Conservation (phyloP, 2,329 filamentous ascomycete species). For the Colletotrichum sp. region DNA sequence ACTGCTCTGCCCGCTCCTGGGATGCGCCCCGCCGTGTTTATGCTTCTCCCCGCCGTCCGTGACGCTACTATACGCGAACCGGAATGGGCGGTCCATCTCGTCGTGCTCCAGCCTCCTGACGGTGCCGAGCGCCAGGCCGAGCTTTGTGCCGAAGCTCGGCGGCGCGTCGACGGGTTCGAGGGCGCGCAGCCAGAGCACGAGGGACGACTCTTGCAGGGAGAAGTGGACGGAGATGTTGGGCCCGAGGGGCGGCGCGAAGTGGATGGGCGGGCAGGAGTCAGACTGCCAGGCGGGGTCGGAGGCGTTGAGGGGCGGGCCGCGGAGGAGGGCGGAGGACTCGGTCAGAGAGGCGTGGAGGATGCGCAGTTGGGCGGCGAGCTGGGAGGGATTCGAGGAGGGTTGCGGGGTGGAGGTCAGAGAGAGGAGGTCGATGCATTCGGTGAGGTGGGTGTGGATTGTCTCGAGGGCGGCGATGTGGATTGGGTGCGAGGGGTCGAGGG, state of each 20-base stretch:
- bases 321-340: slow-evolving; percentile 57
- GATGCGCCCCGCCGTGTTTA: slow-evolving; percentile 9
- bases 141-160: slow-evolving; percentile 68
- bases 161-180: slow-evolving; percentile 71
- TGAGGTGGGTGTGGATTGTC: slow-evolving; percentile 77
- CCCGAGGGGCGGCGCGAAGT: slow-evolving; percentile 52
- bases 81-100: slow-evolving; percentile 80
- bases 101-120: slow-evolving; percentile 72
- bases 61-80: slow-evolving; percentile 50
- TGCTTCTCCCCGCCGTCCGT: slow-evolving; percentile 25
- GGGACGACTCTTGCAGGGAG: slow-evolving; percentile 70
- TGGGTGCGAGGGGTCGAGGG: slow-evolving; percentile 51
- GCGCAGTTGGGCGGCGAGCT: slow-evolving; percentile 60
- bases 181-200: slow-evolving; percentile 73
- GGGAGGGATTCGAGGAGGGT: slow-evolving; percentile 62
- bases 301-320: slow-evolving; percentile 54
- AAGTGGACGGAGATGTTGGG: slow-evolving; percentile 77
- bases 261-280: slow-evolving; percentile 45
- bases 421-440: slow-evolving; percentile 82
- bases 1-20: neutral
- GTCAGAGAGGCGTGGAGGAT: slow-evolving; percentile 59
- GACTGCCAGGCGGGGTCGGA: slow-evolving; percentile 49
- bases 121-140: slow-evolving; percentile 72
- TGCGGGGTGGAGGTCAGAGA: slow-evolving; percentile 59
- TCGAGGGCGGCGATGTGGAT: slow-evolving; percentile 74